These are phyloP conservation scores for Coemansia sp. DNA, from an alignment of 192 early-diverging fungal genomes.

Conservation along the genomic window DNA sequence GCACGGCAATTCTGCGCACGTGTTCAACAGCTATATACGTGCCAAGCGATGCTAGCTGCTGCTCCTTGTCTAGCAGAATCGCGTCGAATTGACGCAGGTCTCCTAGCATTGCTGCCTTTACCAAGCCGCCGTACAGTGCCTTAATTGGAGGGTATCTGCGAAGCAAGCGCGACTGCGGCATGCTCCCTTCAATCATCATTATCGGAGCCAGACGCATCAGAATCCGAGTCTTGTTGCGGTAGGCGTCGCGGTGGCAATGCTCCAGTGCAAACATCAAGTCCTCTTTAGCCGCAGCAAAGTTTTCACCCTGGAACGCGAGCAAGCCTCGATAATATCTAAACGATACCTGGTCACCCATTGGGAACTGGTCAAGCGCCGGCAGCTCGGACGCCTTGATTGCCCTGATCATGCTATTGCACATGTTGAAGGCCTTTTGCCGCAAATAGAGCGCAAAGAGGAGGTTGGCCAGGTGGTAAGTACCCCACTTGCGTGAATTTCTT, in stretches of 20 bases:
- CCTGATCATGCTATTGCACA: conserved; percentile 80
- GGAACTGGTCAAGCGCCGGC: conserved; percentile 72
- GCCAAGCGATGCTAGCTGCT: conserved; percentile 62
- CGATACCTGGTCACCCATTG: conserved; percentile 82
- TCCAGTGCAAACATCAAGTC: conserved; percentile 51
- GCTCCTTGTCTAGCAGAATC: conserved; percentile 57
- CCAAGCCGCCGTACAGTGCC: conserved; percentile 64
- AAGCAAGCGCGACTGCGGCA: conserved; percentile 67
- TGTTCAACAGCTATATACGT: conserved; percentile 84
- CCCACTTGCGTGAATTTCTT: conserved; percentile 81
- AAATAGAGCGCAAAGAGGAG: conserved; percentile 88
- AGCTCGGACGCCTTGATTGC: conserved; percentile 73
- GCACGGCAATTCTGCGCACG: conserved; percentile 66
- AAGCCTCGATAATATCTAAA: conserved; percentile 87
- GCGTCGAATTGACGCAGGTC: conserved; percentile 76
- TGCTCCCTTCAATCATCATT: conserved; percentile 66
- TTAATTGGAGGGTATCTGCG: conserved; percentile 60
- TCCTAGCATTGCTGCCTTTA: conserved; percentile 67
- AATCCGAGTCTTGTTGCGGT: conserved; percentile 63
- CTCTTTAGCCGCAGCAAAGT: conserved; percentile 64
- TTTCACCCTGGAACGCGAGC: conserved; percentile 81
- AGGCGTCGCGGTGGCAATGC: conserved; percentile 44
- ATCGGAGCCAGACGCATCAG: conserved; percentile 81
- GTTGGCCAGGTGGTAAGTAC: conserved; percentile 85
- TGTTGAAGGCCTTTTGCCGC: conserved; percentile 68